Percentiles rank a stretch among this genome's conserved stretches.
Conservation (phyloP, 1,139 yeast genomes). For the Geotrichum reessii region DNA sequence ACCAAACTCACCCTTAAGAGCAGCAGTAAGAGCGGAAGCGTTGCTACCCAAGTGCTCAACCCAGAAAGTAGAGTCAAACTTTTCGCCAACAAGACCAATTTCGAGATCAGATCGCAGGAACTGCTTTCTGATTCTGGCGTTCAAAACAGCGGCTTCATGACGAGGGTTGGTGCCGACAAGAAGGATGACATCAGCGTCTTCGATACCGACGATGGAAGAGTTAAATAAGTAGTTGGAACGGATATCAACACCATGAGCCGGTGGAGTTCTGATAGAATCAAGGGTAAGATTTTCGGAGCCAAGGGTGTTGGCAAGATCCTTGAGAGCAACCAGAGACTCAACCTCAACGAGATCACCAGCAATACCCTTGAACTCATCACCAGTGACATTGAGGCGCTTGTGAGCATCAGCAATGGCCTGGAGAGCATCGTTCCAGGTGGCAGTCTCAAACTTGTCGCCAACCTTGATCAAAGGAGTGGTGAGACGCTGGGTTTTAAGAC, state of each 20-base stretch:
- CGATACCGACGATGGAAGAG: constrained; percentile 74
- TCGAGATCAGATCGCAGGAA: constrained; percentile 67
- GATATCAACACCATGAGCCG: constrained; percentile 65
- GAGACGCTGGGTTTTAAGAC: constrained; percentile 78
- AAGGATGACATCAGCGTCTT: constrained; percentile 74
- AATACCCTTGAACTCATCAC: constrained; percentile 71
- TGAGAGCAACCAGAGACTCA: constrained; percentile 74
- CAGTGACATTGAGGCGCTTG: constrained; percentile 53
- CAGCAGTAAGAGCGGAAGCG: constrained; percentile 52
- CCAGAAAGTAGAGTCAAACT: constrained; percentile 72
- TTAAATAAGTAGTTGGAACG: constrained; percentile 79
- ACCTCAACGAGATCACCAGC: constrained; percentile 82
- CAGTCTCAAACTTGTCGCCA: constrained; percentile 65
- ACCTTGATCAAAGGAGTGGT: constrained; percentile 73
- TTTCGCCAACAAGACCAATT: constrained; percentile 68
- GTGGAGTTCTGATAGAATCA: constrained; percentile 55
- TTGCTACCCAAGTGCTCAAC: constrained; percentile 59
- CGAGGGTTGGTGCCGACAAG: constrained; percentile 84
- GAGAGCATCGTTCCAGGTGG: constrained; percentile 87
- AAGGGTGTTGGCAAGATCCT: constrained; percentile 69
- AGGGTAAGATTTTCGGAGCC: constrained; percentile 80
- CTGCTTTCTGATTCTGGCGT: constrained; percentile 76
- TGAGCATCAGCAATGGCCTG: constrained; percentile 63
- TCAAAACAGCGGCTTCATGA: constrained; percentile 84
- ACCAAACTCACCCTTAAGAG: constrained; percentile 67